These are phyloP conservation scores for Acorus calamus DNA, from an alignment of 106 monocot species.

Conservation along the genomic window DNA sequence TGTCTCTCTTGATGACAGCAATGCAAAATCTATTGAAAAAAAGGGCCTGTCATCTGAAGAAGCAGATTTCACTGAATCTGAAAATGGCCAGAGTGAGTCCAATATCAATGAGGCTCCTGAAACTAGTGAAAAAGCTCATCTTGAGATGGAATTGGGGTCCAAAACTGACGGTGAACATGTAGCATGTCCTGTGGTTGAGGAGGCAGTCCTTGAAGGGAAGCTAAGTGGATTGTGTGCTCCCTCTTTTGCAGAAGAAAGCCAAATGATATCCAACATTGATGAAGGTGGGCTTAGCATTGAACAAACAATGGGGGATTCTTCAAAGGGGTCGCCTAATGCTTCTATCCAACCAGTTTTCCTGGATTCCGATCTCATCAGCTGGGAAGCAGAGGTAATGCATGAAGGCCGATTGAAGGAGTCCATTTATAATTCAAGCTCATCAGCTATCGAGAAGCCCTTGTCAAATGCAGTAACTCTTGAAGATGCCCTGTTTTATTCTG, in stretches of 20 bases:
- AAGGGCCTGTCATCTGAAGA: constrained; percentile 17
- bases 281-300: constrained; percentile 10
- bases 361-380: constrained; percentile 6
- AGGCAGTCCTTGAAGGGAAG: too few species aligned
- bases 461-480: constrained; percentile 19
- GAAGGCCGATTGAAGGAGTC: constrained; percentile 32
- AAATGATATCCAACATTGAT: constrained; percentile 6
- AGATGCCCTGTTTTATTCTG: constrained; percentile 22
- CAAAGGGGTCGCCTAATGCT: background rate
- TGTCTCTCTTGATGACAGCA: background rate
- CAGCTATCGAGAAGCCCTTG: constrained; percentile 30
- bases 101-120: too few species aligned
- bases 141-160: too few species aligned
- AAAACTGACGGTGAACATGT: too few species aligned
- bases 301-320: constrained; percentile 1
- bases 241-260: constrained; percentile 17
- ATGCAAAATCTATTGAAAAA: constrained; percentile 8
- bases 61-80: constrained; percentile 3
- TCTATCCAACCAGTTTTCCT: background rate
- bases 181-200: too few species aligned
- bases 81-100: too few species aligned
- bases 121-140: too few species aligned
- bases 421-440: constrained; percentile 71
- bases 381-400: constrained; percentile 8
- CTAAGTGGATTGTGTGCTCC: constrained; percentile 2